Conservation (phyloP, 179 eudicot species). For the Silene vulgaris region DNA sequence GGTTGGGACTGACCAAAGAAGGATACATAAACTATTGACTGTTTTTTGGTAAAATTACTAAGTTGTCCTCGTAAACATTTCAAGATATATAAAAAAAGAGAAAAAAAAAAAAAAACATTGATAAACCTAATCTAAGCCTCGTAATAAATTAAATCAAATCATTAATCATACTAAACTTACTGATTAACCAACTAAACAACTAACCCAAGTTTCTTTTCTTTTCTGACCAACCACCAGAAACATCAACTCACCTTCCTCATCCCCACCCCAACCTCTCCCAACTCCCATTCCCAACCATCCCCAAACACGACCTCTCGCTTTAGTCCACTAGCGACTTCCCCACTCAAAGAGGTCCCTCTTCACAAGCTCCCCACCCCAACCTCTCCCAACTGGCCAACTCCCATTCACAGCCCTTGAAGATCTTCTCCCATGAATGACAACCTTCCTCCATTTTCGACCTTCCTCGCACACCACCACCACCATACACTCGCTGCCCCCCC, state of each 20-base stretch:
- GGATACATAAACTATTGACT: background rate
- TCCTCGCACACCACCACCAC: no score
- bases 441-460: no score
- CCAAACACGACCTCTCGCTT: background rate
- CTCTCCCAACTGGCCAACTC: no score
- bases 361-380: background rate
- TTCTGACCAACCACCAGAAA: background rate
- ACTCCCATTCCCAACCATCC: background rate
- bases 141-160: background rate
- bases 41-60: background rate
- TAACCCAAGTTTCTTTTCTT: background rate
- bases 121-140: background rate
- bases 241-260: background rate
- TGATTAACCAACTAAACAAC: background rate
- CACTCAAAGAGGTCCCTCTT: background rate
- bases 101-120: no score
- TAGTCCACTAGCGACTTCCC: no score
- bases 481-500: no score
- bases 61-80: background rate
- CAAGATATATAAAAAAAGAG: background rate
- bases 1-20: background rate
- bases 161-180: background rate
- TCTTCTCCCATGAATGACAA: no score
- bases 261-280: background rate
- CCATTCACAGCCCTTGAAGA: no score